Conservation (phyloP, 768 basidiomycete species). For the Albatrellus ellisii region DNA sequence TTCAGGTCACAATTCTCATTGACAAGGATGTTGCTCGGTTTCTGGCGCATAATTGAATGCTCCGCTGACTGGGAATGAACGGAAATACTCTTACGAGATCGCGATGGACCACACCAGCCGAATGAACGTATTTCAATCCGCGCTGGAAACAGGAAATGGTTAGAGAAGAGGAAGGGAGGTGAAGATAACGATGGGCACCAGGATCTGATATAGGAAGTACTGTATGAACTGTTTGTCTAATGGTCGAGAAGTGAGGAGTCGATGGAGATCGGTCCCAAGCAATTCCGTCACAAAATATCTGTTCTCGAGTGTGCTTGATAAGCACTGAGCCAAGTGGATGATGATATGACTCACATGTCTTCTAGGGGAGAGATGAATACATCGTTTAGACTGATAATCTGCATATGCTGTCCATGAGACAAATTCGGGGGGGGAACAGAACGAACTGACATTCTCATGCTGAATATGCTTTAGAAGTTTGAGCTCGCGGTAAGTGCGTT, state of each 20-base stretch:
- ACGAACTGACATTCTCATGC: constrained; percentile 78
- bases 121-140: constrained; percentile 98
- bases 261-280: constrained; percentile 94
- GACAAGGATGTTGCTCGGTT: constrained; percentile 98
- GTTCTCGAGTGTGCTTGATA: constrained; percentile 1
- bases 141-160: constrained; percentile 37
- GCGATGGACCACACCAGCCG: constrained; percentile 96
- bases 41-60: constrained; percentile 31
- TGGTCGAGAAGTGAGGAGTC: constrained; percentile 89
- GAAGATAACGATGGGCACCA: constrained; percentile 35
- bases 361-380: constrained; percentile 99
- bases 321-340: constrained; percentile 1
- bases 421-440: constrained; percentile 1
- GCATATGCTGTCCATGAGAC: constrained; percentile 4
- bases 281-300: constrained; percentile 99
- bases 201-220: constrained; percentile 98
- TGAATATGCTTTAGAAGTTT: constrained; percentile 98
- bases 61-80: constrained; percentile 1
- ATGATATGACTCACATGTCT: constrained; percentile 57
- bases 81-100: constrained; percentile 53
- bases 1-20: constrained; percentile 99
- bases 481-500: constrained; percentile 94
- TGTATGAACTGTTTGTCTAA: constrained; percentile 99
- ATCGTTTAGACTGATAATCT: constrained; percentile 98
- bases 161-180: constrained; percentile 1